Evolutionary conservation across 495 filamentous ascomycete species (phyloP), one percentile per base, ranked within the genome.

Genomic region (Daldinia vernicosa): DNA sequence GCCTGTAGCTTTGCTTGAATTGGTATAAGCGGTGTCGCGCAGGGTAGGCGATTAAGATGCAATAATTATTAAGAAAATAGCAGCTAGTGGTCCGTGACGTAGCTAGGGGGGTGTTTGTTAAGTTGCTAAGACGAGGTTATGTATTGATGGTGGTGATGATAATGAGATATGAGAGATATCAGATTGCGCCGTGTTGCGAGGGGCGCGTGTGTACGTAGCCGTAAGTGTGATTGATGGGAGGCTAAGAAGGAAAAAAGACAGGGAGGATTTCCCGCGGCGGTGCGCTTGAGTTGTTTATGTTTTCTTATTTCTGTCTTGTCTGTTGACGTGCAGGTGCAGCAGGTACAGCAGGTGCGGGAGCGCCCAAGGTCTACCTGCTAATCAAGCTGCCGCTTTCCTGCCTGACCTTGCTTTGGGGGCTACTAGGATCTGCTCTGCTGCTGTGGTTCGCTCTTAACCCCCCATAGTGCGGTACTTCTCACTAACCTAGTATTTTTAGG

Each of bases 21-120:
- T 52, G 63, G 54, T 63, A 74, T 62, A 47, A 56, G 66, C 52
- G 27, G 47, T 58, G 76, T 77, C 77, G 79, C 76, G 72, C 37
- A 71, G 65, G 64, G 35, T 60, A 73, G 66, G 76, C 79, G 80
- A 81, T 69, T 69, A 76, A 56, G 69, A 78, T 74, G 64, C 63
- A 63, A 65, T 64, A 51, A 56, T 74, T 67, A 65, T 66, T 65
- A 50, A 54, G 51, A 56, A 26, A 60, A 58, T 53, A 33, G 30
- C n/a, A 59, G 57, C 24, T 52, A 60, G 58, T 72, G 66, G 63
- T 55, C 56, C 50, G 72, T 69, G 63, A 72, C 17, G 69, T 65
- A 33, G 50, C 63, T 66, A 37, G 56, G 70, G 63, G 47, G 24
- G 28, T 8, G 27, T 4, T 33, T n/a, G n/a, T n/a, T 26, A 24